Base-by-base conservation (phyloP, 129 eudicot genomes). In the Centella asiatica region DNA sequence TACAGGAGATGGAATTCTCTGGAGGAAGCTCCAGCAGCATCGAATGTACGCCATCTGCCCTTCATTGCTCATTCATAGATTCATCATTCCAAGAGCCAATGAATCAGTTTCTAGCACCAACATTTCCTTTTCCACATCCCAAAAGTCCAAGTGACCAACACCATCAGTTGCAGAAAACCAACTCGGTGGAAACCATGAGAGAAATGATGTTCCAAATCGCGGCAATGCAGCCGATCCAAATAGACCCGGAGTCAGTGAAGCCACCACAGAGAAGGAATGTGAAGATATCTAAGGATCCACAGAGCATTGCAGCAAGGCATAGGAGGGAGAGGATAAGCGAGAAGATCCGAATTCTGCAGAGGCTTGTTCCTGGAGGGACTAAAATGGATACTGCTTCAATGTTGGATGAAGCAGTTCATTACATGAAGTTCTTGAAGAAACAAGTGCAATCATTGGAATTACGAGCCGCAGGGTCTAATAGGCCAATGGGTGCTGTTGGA, bases 311-410 rank as follows among this genome's bases (percentile, higher is more conserved):
- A 6, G 97, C 97, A 0, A 68, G 97, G 10, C 97, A 85, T 51
- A 68, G 97, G 52, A 77, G 97, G 56, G 97, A 89, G 64, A 78
- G 95, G 82, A 89, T 89, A 10, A 89, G 97, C 58, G 97, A 89
- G 80, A 65, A 87, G 76, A 89, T 89, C 6, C 65, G 97, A 71
- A 89, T 85, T 40, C 77, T 89, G 20, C 97, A 89, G 51, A 82
- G 97, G 69, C 86, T 89, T 39, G 97, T 89, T 0, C 97, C 97
- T 0, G 97, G 97, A 15, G 97, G 97, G 15, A 89, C 97, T 0
- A 89, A 89, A 69, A 89, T 89, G 97, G 97, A 89, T 60, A 89
- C 97, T 0, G 97, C 97, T 0, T 89, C 97, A 1, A 89, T 89
- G 97, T 75, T 89, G 0, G 97, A 89, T 53, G 97, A 89, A 73